Conservation (phyloP, 352 stramenopile genomes). For the Pythium plurisporium region DNA sequence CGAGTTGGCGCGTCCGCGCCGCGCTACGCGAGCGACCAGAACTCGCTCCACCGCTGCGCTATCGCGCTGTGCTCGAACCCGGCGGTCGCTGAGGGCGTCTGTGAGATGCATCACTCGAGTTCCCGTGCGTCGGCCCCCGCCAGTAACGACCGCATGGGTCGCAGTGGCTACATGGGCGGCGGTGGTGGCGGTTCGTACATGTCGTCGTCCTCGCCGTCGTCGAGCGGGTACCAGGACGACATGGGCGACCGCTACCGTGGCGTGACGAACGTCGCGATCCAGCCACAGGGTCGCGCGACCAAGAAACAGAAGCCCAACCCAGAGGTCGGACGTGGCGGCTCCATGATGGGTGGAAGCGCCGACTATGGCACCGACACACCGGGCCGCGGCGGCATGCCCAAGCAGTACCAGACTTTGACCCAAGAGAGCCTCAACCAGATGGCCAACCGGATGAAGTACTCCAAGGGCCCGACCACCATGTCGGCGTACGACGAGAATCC, state of each 20-base stretch:
- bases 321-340: not conserved
- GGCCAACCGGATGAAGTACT: slow-evolving; percentile 48
- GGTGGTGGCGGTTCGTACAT: slow-evolving; percentile 13
- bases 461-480: slow-evolving; percentile 24
- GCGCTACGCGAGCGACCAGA: slow-evolving; percentile 29
- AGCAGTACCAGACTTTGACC: slow-evolving; percentile 36
- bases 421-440: slow-evolving; percentile 63
- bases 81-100: slow-evolving; percentile 69
- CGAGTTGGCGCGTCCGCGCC: slow-evolving; percentile 8
- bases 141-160: slow-evolving; percentile 5
- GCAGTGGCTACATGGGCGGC: slow-evolving; percentile 21
- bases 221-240: slow-evolving; percentile 24
- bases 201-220: slow-evolving; percentile 16
- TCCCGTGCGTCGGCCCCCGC: not conserved
- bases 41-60: slow-evolving; percentile 70
- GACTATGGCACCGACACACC: not conserved
- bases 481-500: slow-evolving; percentile 63
- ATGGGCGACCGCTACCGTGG: slow-evolving; percentile 49
- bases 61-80: slow-evolving; percentile 77
- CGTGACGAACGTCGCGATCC: slow-evolving; percentile 47
- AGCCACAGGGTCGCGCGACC: slow-evolving; percentile 32
- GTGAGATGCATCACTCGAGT: slow-evolving; percentile 67
- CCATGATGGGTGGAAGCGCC: slow-evolving; percentile 1
- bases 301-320: slow-evolving; percentile 59
- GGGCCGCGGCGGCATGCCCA: not conserved